phyloP scores from a whole-genome alignment of 2,329 filamentous ascomycete genomes.

The Byssothecium circinans region DNA sequence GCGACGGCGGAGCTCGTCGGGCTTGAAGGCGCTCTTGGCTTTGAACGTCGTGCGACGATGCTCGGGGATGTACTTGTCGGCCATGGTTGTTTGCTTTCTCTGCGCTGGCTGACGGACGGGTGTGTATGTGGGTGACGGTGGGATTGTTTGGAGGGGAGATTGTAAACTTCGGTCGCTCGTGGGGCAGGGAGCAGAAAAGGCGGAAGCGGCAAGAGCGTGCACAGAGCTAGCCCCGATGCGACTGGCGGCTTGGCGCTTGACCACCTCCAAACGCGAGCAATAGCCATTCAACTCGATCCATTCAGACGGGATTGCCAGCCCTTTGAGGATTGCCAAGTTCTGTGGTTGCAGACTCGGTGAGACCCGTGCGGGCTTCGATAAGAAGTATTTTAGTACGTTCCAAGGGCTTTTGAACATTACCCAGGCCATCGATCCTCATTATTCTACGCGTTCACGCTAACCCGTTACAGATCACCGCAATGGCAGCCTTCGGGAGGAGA shows the following conservation, averaged over 20 bases:
- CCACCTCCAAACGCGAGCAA: too few species aligned
- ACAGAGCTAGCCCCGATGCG: conserved; percentile 8
- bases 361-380: too few species aligned
- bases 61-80: conserved; percentile 98
- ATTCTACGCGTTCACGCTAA: too few species aligned
- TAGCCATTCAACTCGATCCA: too few species aligned
- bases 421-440: too few species aligned
- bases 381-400: too few species aligned
- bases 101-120: conserved; percentile 14
- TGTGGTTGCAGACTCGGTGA: too few species aligned
- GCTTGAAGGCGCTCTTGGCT: conserved; percentile 99
- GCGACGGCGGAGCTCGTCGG: conserved; percentile 95
- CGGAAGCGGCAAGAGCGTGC: conserved; percentile 36
- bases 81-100: conserved; percentile 65
- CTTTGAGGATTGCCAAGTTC: too few species aligned
- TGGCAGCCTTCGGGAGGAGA: conserved; percentile 9
- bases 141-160: conserved; percentile 37
- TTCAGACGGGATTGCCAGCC: too few species aligned
- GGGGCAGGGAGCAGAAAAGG: conserved; percentile 41
- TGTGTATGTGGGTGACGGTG: conserved; percentile 19
- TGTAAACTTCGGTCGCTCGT: conserved; percentile 34
- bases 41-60: conserved; percentile 99
- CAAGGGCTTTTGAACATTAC: too few species aligned
- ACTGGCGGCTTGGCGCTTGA: not conserved
- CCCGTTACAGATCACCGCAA: not conserved